Evolutionary conservation across 805 yeast species (phyloP).

Genomic region (Nakazawaea ernobii): DNA sequence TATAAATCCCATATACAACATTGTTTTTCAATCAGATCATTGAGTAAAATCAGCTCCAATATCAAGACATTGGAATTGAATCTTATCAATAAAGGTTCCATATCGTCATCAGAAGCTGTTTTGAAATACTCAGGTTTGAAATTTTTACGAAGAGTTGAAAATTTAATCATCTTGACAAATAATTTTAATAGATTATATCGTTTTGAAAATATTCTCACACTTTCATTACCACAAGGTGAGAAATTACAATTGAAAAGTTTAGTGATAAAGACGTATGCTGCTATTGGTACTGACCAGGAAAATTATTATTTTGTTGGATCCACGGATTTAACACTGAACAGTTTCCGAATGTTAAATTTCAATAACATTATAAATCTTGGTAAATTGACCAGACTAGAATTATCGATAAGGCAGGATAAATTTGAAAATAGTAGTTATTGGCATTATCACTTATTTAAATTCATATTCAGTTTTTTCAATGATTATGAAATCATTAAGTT

Average conservation of each 20-base stretch:
- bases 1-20: not conserved
- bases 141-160: not conserved
- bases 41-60: not conserved
- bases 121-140: not conserved
- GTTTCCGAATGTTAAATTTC: conserved; percentile 2
- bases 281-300: not conserved
- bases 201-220: not conserved
- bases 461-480: conserved; percentile 2
- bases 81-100: not conserved
- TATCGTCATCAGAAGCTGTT: not conserved
- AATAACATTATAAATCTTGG: not conserved
- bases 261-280: conserved; percentile 4
- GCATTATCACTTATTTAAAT: conserved; percentile 1
- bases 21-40: not conserved
- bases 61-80: conserved; percentile 1
- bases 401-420: not conserved
- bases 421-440: not conserved
- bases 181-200: not conserved
- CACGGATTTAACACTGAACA: not conserved
- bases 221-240: not conserved
- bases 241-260: not conserved
- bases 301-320: not conserved
- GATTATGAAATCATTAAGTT: not conserved
- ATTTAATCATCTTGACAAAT: not conserved
- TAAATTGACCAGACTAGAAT: not conserved